A percentile compares a stretch with the other conserved stretches of the same genome.
phyloP scores from a whole-genome alignment of 2,329 filamentous ascomycete species.

The Penicillium concentricum region DNA sequence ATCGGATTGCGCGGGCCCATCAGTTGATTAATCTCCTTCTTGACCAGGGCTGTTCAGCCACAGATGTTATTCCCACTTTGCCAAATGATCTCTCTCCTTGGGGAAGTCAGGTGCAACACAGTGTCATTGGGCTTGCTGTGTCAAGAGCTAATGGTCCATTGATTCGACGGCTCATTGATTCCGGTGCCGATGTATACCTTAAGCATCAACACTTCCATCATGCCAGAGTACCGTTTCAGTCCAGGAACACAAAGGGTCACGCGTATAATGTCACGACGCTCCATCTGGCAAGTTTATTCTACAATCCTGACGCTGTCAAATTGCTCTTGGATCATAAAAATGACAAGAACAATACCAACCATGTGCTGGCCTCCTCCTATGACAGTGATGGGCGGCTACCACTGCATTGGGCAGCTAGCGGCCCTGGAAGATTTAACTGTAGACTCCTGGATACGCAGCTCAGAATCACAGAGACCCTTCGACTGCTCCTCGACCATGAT shows the following conservation, averaged over 20 bases:
- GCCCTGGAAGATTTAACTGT: conserved; percentile 4
- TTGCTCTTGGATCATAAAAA: neutral
- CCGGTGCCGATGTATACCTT: conserved; percentile 15
- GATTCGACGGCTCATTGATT: conserved; percentile 15
- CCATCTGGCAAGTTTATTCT: neutral
- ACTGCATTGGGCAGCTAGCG: conserved; percentile 19
- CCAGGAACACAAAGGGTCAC: neutral
- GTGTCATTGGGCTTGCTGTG: neutral
- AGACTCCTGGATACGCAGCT: conserved; percentile 6
- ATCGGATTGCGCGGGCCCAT: neutral
- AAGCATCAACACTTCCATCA: conserved; percentile 6
- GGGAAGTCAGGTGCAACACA: neutral
- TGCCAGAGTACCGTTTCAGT: neutral
- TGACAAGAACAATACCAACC: neutral
- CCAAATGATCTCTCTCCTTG: neutral
- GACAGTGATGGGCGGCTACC: conserved; percentile 13
- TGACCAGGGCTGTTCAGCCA: neutral
- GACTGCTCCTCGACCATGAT: conserved; percentile 20
- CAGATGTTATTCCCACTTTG: neutral
- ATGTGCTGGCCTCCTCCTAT: conserved; percentile 9
- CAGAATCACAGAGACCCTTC: conserved; percentile 17
- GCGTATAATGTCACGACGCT: neutral
- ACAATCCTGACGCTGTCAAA: neutral
- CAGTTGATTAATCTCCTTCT: neutral
- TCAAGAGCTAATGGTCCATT: conserved; percentile 12